These are phyloP conservation scores for Bocquillonia castaneifolia DNA, from an alignment of 441 rosid species.

Conservation along the genomic window DNA sequence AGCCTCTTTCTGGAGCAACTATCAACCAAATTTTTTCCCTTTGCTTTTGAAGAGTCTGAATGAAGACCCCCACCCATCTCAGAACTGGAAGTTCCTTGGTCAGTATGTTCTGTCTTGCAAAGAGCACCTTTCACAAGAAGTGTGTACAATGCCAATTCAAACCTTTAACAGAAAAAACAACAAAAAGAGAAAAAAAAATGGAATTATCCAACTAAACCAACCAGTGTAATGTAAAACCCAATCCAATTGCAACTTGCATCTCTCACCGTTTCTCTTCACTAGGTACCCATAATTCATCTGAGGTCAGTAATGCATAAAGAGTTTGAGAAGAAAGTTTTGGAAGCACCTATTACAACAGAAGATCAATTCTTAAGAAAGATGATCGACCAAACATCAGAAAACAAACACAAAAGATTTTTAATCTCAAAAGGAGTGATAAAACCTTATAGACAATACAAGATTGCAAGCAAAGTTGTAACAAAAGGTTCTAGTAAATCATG, in stretches of 20 bases:
- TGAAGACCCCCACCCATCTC: constrained; percentile 39
- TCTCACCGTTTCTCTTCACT: constrained; percentile 89
- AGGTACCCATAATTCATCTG: constrained; percentile 88
- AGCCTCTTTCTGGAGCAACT: constrained; percentile 40
- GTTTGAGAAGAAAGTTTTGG: constrained; percentile 91
- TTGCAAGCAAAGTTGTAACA: background rate
- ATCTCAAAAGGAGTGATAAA: background rate
- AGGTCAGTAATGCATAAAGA: constrained; percentile 80
- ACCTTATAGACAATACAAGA: background rate
- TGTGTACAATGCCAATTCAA: constrained; percentile 75
- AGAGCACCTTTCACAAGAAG: constrained; percentile 68
- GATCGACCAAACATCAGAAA: constrained; percentile 15
- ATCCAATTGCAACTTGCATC: constrained; percentile 16
- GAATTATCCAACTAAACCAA: constrained; percentile 22
- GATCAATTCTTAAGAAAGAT: constrained; percentile 17
- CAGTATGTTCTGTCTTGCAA: constrained; percentile 51
- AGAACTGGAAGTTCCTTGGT: constrained; percentile 45
- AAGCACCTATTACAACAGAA: constrained; percentile 55
- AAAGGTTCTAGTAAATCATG: background rate
- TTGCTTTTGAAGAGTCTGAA: constrained; percentile 47
- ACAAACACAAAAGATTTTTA: background rate
- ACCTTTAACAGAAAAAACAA: constrained; percentile 46
- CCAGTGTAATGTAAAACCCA: constrained; percentile 19
- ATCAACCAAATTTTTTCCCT: constrained; percentile 48
- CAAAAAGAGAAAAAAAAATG: background rate